These are phyloP conservation scores for Dothidotthia symphoricarpi DNA, from an alignment of 2,329 filamentous ascomycete species.

Conservation along the genomic window DNA sequence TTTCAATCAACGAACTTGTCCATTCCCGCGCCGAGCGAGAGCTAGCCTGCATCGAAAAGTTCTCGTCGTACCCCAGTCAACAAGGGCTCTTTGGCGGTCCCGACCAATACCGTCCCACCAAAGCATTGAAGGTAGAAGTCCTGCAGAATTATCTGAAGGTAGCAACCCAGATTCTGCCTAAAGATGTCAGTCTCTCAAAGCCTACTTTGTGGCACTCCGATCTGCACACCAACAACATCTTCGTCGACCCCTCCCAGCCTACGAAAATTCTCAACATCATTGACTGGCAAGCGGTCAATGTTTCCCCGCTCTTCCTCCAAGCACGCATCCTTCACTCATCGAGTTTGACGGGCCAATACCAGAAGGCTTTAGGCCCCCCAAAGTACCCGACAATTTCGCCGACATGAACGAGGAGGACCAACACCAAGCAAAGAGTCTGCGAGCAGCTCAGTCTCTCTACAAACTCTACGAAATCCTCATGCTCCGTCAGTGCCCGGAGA, in stretches of 20 bases:
- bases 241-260: constrained; percentile 30
- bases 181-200: constrained; percentile 15
- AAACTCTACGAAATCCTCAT: constrained; percentile 19
- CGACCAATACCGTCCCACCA: constrained; percentile 24
- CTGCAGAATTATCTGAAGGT: constrained; percentile 29
- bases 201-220: constrained; percentile 34
- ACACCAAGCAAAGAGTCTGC: constrained; percentile 16
- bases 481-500: constrained; percentile 15
- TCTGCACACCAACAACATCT: constrained; percentile 36
- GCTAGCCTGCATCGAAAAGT: constrained; percentile 17
- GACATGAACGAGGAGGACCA: constrained; percentile 14
- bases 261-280: constrained; percentile 34
- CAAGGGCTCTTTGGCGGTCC: constrained; percentile 23
- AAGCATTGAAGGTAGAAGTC: constrained; percentile 22
- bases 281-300: constrained; percentile 35
- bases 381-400: constrained; percentile 16
- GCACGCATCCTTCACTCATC: constrained; percentile 25
- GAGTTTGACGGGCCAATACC: constrained; percentile 23
- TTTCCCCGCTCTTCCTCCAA: constrained; percentile 30
- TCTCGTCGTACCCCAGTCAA: constrained; percentile 13
- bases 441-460: constrained; percentile 20
- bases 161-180: constrained; percentile 21
- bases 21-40: constrained; percentile 15
- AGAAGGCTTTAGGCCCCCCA: constrained; percentile 13
- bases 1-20: constrained; percentile 15